These are phyloP conservation scores for Fusarium beomiforme DNA, from an alignment of 2,329 filamentous ascomycete genomes.

Conservation along the genomic window DNA sequence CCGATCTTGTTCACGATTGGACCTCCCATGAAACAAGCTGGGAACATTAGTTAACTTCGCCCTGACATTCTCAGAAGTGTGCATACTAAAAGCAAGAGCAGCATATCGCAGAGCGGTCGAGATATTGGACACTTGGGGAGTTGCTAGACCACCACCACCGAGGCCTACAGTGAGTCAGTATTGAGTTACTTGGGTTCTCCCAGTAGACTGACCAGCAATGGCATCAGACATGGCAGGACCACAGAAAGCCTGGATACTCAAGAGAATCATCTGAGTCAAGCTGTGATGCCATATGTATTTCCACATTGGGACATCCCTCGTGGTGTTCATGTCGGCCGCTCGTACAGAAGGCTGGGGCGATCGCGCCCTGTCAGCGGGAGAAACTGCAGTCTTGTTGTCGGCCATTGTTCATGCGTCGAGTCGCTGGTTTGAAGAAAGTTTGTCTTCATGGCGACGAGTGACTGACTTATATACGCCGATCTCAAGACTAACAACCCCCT, in stretches of 20 bases:
- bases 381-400: slow-evolving; percentile 2
- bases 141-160: slow-evolving; percentile 12
- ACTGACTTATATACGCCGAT: neutral
- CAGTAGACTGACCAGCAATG: neutral
- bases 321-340: neutral
- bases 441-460: neutral
- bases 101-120: slow-evolving; percentile 3
- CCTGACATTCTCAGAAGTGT: fast-evolving
- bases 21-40: slow-evolving; percentile 16
- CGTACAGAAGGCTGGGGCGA: neutral
- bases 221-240: slow-evolving; percentile 15
- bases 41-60: fast-evolving
- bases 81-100: slow-evolving; percentile 9
- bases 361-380: neutral
- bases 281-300: slow-evolving; percentile 17
- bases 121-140: slow-evolving; percentile 7
- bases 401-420: neutral
- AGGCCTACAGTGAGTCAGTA: neutral
- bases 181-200: too few relatives aligned
- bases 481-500: neutral
- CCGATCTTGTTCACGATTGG: slow-evolving; percentile 10
- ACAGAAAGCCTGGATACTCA: slow-evolving; percentile 12
- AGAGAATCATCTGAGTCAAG: slow-evolving; percentile 14
- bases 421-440: too few relatives aligned
- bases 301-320: neutral